Conservation (phyloP, 2,329 filamentous ascomycete species). For the Zymoseptoria pseudotritici region DNA sequence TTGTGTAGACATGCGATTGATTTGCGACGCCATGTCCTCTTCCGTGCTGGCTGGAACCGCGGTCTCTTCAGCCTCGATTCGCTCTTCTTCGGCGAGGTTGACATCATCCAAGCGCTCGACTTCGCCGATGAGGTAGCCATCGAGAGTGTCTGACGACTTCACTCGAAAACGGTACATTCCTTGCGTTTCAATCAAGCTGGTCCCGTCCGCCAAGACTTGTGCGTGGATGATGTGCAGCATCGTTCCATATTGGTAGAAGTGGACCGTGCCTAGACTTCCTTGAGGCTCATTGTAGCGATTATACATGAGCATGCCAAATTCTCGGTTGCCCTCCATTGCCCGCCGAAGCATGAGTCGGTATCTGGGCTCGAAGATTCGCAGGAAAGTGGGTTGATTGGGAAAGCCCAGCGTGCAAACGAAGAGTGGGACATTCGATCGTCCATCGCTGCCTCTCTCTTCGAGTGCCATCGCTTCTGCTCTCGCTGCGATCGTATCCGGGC, state of each 20-base stretch:
- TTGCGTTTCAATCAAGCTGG: constrained; percentile 70
- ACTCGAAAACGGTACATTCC: constrained; percentile 73
- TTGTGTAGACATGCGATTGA: constrained; percentile 60
- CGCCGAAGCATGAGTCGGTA: constrained; percentile 85
- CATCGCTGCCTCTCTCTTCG: constrained; percentile 50
- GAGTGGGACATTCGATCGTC: constrained; percentile 58
- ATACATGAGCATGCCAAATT: constrained; percentile 79
- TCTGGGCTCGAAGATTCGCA: constrained; percentile 87
- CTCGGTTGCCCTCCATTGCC: constrained; percentile 62
- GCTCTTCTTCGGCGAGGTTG: constrained; percentile 72
- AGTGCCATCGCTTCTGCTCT: constrained; percentile 49
- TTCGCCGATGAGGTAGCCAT: constrained; percentile 72
- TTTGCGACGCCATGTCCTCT: constrained; percentile 28
- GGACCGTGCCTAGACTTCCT: constrained; percentile 44
- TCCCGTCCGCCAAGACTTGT: constrained; percentile 68
- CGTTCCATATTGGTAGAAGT: constrained; percentile 70
- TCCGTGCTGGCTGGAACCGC: constrained; percentile 22
- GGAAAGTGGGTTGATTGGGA: constrained; percentile 73
- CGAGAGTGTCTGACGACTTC: constrained; percentile 53
- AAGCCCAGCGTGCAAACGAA: constrained; percentile 80
- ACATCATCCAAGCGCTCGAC: constrained; percentile 75
- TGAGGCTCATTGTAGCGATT: constrained; percentile 49
- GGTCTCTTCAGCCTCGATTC: constrained; percentile 63
- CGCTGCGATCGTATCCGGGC: constrained; percentile 55
- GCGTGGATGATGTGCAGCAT: constrained; percentile 67